Evolutionary conservation across 345 rosid species (phyloP).

Genomic region (Sonneratia caseolaris): DNA sequence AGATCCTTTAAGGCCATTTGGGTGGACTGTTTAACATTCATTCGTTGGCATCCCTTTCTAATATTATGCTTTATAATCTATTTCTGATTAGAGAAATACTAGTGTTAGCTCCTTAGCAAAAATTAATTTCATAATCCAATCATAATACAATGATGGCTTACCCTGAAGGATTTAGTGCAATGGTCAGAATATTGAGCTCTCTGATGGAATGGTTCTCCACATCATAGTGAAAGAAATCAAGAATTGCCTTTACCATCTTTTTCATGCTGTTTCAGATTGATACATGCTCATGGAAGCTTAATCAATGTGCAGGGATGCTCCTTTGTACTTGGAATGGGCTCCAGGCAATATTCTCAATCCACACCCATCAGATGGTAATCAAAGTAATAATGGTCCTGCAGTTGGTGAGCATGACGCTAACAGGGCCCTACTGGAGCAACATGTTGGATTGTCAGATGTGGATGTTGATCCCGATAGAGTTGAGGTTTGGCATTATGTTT

Average conservation of each 20-base stretch:
- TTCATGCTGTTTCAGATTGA: background rate
- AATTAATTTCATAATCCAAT: background rate
- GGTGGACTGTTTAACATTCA: background rate
- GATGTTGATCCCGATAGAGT: slow-evolving; percentile 72
- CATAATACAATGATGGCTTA: background rate
- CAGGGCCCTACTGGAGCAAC: slow-evolving; percentile 55
- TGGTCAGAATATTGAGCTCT: background rate
- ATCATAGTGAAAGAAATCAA: background rate
- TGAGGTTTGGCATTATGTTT: slow-evolving; percentile 38
- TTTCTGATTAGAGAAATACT: background rate
- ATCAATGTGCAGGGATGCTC: slow-evolving; percentile 60
- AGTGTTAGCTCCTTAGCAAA: background rate
- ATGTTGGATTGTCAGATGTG: slow-evolving; percentile 38
- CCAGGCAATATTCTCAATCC: slow-evolving; percentile 56
- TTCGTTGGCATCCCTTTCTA: background rate
- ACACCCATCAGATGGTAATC: slow-evolving; percentile 25
- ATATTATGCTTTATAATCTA: background rate
- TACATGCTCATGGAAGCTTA: slow-evolving; percentile 5
- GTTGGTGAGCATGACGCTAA: slow-evolving; percentile 53
- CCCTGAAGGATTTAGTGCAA: background rate
- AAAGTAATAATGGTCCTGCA: slow-evolving; percentile 21
- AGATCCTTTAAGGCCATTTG: background rate
- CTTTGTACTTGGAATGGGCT: slow-evolving; percentile 95
- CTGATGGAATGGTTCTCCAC: background rate
- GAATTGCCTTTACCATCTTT: background rate